Evolutionary conservation across 352 stramenopile genomes (phyloP), one percentile per base, ranked within the genome.

Genomic region (Poterioochromonas sp.): DNA sequence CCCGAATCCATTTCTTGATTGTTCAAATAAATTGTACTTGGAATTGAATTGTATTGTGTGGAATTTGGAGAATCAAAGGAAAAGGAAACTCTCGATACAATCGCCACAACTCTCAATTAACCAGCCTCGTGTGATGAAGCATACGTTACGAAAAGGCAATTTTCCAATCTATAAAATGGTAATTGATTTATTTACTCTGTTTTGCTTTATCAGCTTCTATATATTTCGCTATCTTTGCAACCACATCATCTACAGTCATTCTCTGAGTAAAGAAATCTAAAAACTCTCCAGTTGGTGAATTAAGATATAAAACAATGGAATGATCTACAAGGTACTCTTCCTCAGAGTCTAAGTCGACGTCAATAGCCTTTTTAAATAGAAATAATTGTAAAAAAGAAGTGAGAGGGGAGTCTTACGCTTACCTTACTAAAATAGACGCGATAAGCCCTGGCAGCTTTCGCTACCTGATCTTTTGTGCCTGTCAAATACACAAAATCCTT

Each of bases 261-360:
- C 91, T 91, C 86, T 99, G 95, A 79, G 95, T 98, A 83, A 98
- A 99, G 83, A 98, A 99, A 83, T 99, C 95, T 29, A 97, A 85
- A 82, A 99, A 97, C 82, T 98, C 89, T 69, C 96, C 96, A 64
- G 96, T 90, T 0, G 95, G 91, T 0, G 89, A 89, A 73, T 98
- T 87, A 79, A 99, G 93, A 86, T 99, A 99, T 86, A 99, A 94
- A 47, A 99, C 95, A 85, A 99, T 99, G 41, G 92, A 98, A 86
- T 99, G 96, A 86, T 99, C 96, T 2, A 99, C 94, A n/a, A 99
- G 86, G 84, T 99, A 99, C 82, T 99, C 95, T 76, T 98, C 95
- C 83, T 98, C 94, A 37, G 93, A 87, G 20, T 91, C 90, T 81
- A 92, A 86, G 79, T 98, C 92, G 11, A 37, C 62, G 73, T 76